Evolutionary conservation across 2,329 filamentous ascomycete species (phyloP).

Genomic region (Fonsecaea nubica): DNA sequence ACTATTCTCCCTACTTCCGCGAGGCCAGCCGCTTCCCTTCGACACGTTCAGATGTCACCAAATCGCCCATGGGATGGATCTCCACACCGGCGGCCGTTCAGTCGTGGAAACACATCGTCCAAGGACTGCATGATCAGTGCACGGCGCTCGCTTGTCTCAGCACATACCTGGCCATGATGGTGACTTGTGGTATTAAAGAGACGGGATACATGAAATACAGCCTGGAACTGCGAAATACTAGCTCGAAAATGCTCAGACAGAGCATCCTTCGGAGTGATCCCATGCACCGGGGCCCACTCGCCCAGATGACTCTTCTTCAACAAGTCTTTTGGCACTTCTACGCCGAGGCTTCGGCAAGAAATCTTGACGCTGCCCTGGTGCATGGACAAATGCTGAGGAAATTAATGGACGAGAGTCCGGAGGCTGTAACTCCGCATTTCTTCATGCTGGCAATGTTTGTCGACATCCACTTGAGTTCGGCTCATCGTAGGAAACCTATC

Average conservation of each 20-base stretch:
- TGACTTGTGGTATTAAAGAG: background rate
- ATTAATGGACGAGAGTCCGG: constrained; percentile 6
- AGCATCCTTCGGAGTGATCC: background rate
- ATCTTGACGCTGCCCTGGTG: constrained; percentile 7
- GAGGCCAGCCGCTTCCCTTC: constrained; percentile 3
- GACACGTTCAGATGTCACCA: constrained; percentile 1
- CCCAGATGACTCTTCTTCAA: constrained; percentile 1
- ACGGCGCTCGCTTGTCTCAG: constrained; percentile 11
- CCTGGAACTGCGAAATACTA: constrained; percentile 3
- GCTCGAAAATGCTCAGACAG: constrained; percentile 8
- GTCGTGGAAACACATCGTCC: constrained; percentile 13
- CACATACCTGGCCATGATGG: constrained; percentile 8
- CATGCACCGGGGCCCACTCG: background rate
- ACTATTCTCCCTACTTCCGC: constrained; percentile 12
- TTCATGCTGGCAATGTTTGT: constrained; percentile 11
- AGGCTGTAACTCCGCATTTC: constrained; percentile 2
- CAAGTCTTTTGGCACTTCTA: constrained; percentile 12
- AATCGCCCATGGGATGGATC: constrained; percentile 13
- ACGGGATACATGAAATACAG: background rate
- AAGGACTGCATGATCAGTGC: constrained; percentile 10
- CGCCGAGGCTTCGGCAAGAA: constrained; percentile 8
- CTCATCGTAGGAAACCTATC: background rate
- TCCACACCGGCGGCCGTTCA: constrained; percentile 6
- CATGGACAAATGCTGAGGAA: constrained; percentile 12
- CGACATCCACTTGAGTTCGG: constrained; percentile 11